Conservation (phyloP, 108 stramenopile genomes). For the Halocafeteria seosinensis region DNA sequence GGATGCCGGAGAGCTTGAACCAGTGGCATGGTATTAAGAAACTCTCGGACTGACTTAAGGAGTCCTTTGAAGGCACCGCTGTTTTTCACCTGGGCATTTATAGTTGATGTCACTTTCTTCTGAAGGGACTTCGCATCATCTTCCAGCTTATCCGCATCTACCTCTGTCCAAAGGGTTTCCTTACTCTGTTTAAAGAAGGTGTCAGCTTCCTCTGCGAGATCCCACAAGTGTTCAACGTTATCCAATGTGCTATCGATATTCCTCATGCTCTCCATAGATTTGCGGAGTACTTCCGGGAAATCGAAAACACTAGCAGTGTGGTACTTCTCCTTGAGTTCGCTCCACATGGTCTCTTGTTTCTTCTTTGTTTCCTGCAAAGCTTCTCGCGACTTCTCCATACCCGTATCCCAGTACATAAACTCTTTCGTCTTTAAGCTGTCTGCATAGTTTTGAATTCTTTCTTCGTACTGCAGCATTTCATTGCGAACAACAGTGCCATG, state of each 20-base stretch:
- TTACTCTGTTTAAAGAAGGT: slow-evolving; percentile 34
- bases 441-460: slow-evolving; percentile 30
- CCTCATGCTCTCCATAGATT: background rate
- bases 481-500: slow-evolving; percentile 44
- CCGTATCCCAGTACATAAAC: slow-evolving; percentile 35
- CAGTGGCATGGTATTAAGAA: slow-evolving; percentile 52
- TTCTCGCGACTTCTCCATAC: slow-evolving; percentile 22
- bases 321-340: slow-evolving; percentile 26
- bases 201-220: slow-evolving; percentile 31
- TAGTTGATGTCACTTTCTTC: slow-evolving; percentile 29
- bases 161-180: slow-evolving; percentile 39
- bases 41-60: slow-evolving; percentile 52
- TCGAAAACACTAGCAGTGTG: slow-evolving; percentile 50
- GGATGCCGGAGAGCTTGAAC: slow-evolving; percentile 40
- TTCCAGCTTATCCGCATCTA: slow-evolving; percentile 44
- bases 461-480: slow-evolving; percentile 40
- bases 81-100: background rate
- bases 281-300: slow-evolving; percentile 24
- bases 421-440: background rate
- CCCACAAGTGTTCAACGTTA: slow-evolving; percentile 46
- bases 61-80: slow-evolving; percentile 32
- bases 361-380: slow-evolving; percentile 25
- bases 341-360: slow-evolving; percentile 16
- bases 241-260: slow-evolving; percentile 10
- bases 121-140: slow-evolving; percentile 45